A percentile compares a stretch with the other conserved stretches of the same genome.
Evolutionary conservation across 2,329 filamentous ascomycete genomes (phyloP).

Genomic region (Colletotrichum sp.): DNA sequence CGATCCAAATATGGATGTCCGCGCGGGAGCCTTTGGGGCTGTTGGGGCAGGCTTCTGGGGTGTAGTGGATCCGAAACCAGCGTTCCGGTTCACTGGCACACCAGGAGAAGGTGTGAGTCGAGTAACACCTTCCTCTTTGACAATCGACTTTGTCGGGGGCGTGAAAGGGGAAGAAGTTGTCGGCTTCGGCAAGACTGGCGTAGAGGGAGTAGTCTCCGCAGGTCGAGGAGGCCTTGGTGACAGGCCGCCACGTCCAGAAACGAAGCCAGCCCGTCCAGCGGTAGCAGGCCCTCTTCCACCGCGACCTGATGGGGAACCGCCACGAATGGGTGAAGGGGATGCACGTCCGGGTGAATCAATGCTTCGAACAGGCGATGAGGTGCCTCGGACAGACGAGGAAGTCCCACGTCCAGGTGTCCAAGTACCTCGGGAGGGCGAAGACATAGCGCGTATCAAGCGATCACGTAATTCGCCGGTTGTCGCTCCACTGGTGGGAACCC

Average conservation of each 20-base stretch:
- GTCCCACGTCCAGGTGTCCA: not conserved
- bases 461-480: not conserved
- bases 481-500: not conserved
- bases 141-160: not conserved
- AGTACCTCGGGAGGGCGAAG: not conserved
- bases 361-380: not conserved
- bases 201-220: not conserved
- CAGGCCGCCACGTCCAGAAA: not conserved
- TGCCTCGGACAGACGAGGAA: not conserved
- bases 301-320: not conserved
- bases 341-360: not conserved
- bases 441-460: not conserved
- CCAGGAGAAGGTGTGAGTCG: not conserved
- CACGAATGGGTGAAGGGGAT: not conserved
- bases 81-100: not conserved
- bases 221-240: not conserved
- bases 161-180: not conserved
- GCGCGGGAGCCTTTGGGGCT: not conserved
- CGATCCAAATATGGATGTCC: not conserved
- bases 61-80: rapidly evolving
- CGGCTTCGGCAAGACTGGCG: not conserved
- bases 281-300: not conserved
- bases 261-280: not conserved
- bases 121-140: not conserved
- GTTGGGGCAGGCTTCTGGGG: not conserved